Evolutionary conservation across 345 rosid species (phyloP).

Genomic region (Rhodomyrtus tomentosa): DNA sequence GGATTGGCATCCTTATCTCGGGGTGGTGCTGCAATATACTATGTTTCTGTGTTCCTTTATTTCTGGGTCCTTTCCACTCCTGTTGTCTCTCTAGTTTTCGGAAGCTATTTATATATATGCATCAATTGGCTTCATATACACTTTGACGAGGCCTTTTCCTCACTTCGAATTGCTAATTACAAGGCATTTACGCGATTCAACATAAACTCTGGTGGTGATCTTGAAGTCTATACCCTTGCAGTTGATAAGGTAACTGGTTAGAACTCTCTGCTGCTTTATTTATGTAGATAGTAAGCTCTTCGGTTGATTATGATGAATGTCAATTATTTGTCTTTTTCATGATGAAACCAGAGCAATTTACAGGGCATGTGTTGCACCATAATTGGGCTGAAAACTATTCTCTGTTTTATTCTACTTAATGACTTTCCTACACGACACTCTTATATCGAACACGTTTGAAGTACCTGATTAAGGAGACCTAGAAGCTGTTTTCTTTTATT

Average conservation of each 20-base stretch:
- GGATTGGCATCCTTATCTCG: constrained; percentile 73
- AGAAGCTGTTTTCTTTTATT: not conserved
- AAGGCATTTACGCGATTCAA: constrained; percentile 89
- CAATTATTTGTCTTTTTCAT: not conserved
- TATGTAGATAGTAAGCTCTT: not conserved
- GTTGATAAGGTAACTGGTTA: constrained; percentile 67
- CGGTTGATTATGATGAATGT: not conserved
- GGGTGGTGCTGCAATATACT: constrained; percentile 81
- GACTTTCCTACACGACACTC: not conserved
- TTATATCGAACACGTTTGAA: not conserved
- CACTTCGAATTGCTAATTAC: constrained; percentile 94
- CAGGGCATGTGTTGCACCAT: not conserved
- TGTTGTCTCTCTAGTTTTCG: constrained; percentile 80
- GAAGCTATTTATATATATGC: constrained; percentile 92
- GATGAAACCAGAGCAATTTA: not conserved
- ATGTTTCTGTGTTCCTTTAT: constrained; percentile 89
- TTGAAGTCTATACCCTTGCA: constrained; percentile 90
- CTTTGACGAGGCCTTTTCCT: constrained; percentile 98
- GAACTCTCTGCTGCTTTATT: not conserved
- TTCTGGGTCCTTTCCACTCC: constrained; percentile 99
- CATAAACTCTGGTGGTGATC: constrained; percentile 55
- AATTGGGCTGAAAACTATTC: not conserved
- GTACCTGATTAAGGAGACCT: not conserved
- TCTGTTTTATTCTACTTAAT: not conserved
- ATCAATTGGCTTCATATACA: constrained; percentile 97